phyloP scores from a whole-genome alignment of 768 basidiomycete species.

The Jaapia argillacea region DNA sequence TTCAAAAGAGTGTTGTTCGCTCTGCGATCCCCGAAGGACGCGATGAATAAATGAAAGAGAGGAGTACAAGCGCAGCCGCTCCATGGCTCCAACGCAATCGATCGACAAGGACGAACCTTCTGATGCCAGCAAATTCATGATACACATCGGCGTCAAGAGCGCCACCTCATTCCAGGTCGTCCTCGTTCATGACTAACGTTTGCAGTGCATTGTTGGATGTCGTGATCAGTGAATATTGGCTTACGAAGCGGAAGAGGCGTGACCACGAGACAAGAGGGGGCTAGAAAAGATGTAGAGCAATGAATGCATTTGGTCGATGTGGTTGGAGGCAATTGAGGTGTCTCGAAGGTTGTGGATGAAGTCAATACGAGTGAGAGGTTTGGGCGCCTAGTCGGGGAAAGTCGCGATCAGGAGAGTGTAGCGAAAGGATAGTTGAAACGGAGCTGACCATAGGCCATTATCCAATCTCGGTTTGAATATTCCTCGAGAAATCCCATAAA shows the following conservation, averaged over 20 bases:
- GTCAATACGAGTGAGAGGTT: conserved; percentile 72
- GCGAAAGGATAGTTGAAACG: too few species aligned
- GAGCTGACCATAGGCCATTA: too few species aligned
- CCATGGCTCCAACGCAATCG: conserved; percentile 52
- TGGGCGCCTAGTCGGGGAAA: too few species aligned
- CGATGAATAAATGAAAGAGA: too few species aligned
- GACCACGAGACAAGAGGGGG: conserved; percentile 33
- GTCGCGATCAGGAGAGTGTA: too few species aligned
- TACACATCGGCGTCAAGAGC: conserved; percentile 26
- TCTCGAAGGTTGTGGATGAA: too few species aligned
- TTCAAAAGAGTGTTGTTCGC: too few species aligned
- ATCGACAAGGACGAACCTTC: conserved; percentile 38
- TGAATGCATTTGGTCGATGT: too few species aligned
- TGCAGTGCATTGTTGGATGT: conserved; percentile 22
- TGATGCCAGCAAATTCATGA: conserved; percentile 29
- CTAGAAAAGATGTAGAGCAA: too few species aligned
- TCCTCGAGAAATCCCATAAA: conserved; percentile 51
- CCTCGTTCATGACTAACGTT: conserved; percentile 23
- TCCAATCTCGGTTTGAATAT: conserved; percentile 48
- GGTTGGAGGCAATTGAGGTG: too few species aligned
- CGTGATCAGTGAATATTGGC: conserved; percentile 13
- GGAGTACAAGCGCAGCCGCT: conserved; percentile 51
- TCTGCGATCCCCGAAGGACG: too few species aligned
- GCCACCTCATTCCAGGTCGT: conserved; percentile 21
- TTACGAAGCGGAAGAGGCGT: conserved; percentile 31